Base-by-base conservation (phyloP, 2,329 filamentous ascomycete genomes). In the Thelonectria rubi region DNA sequence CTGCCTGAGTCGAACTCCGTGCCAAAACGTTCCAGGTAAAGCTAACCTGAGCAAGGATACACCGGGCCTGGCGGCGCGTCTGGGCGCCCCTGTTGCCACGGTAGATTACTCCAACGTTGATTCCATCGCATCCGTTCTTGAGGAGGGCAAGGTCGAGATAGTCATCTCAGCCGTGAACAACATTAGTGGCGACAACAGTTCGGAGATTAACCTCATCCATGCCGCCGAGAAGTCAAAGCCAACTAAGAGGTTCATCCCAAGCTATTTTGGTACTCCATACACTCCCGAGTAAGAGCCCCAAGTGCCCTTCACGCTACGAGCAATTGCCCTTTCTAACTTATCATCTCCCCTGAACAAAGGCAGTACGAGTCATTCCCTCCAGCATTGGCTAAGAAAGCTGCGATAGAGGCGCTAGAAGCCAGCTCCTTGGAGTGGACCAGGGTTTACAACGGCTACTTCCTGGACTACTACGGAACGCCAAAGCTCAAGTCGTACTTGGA, bases 121-220 rank as follows among this genome's bases (percentile, higher is more conserved):
- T 15, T 21, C 9, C 9, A 20, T 58, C 18, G 42, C 18, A 18
- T 14, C 40, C 6, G 40, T 15, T 30, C 26, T 58, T 11, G 55
- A 58, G n/a, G 24, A 47, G 0, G 30, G 52, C 15, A 20, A 39
- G n/a, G 40, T 58, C 17, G 55, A 58, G 14, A 47, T 30, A 7
- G 39, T 58, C n/a, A 20, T 58, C 40, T 58, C 55, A 2, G 30
- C 55, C 3, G 40, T 58, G 1, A 47, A 20, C 30, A 58, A 10
- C 14, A 47, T 53, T 40, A 30, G 48, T 6, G 20, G 30, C 5
- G 40, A 26, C 18, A 42, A 48, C 4, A 12, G 48, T 2, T 48
- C 55, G 0, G 55, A 58, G 20, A 42, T 58, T 3, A 40, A 40
- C 21, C 5, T 53, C 3, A 26, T 58, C 10, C 48, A n/a, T 6